phyloP scores from a whole-genome alignment of 2,329 filamentous ascomycete species.

The Endoconidiophora laricicola region DNA sequence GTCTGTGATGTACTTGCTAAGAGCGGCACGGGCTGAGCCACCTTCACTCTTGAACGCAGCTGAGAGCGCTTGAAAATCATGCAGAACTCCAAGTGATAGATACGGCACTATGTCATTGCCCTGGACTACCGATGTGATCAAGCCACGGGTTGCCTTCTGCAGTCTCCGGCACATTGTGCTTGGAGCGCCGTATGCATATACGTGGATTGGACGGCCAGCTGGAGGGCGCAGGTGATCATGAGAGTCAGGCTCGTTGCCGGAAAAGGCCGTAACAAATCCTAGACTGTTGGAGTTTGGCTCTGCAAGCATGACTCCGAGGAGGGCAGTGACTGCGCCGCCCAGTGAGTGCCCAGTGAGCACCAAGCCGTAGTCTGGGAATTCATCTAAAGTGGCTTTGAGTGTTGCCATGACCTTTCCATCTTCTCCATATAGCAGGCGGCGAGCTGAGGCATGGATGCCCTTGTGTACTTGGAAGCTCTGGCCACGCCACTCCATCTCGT shows the following conservation, averaged over 20 bases:
- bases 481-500: constrained; percentile 46
- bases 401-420: constrained; percentile 51
- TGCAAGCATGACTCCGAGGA: constrained; percentile 55
- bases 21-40: constrained; percentile 47
- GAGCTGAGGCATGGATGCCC: constrained; percentile 55
- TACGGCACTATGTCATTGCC: constrained; percentile 58
- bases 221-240: constrained; percentile 26
- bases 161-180: constrained; percentile 55
- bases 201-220: constrained; percentile 53
- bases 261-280: constrained; percentile 45
- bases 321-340: constrained; percentile 51
- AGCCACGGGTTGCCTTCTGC: constrained; percentile 50
- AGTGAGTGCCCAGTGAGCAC: constrained; percentile 54
- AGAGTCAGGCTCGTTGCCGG: constrained; percentile 18
- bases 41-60: constrained; percentile 58
- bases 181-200: constrained; percentile 63
- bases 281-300: constrained; percentile 36
- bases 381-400: constrained; percentile 46
- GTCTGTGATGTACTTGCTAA: constrained; percentile 49
- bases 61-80: constrained; percentile 58
- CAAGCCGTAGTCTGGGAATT: constrained; percentile 52
- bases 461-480: constrained; percentile 55
- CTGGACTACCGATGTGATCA: constrained; percentile 60
- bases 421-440: constrained; percentile 48
- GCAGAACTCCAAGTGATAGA: constrained; percentile 55